Evolutionary conservation across 495 filamentous ascomycete species (phyloP), one percentile per base, ranked within the genome.

Genomic region (Terfezia boudieri): DNA sequence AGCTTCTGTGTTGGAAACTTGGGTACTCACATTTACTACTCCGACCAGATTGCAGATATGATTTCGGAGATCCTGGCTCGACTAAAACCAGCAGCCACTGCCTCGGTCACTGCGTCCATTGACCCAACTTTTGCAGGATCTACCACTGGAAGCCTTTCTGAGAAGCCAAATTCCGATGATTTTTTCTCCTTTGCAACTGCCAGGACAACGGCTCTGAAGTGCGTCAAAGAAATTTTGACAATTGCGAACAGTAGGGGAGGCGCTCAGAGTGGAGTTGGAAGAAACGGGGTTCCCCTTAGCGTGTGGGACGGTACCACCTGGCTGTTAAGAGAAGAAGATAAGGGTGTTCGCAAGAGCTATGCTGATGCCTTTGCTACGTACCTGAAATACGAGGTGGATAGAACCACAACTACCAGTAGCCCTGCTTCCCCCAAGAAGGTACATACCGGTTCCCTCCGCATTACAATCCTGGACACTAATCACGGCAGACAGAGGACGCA

Each of bases 231-330:
- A 48, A 82, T 94, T 52, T 67, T 95, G 4, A 67, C 77, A 8
- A 82, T 92, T 17, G 49, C 49, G 12, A 20, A 51, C 12, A 76
- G 73, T 32, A 32, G 49, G 9, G 73, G 86, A 43, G 76, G 77
- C 54, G 49, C 49, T 16, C 49, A 51, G 22, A 76, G 73, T 32
- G 49, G 49, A 10, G 73, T 86, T 48, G 76, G 77, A 1, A 76
- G 88, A 56, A 84, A 81, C 60, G 75, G 68, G 36, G 84, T 93
- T 2, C 77, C 79, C 3, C 73, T 89, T 37, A 73, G 81, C 38
- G 80, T 84, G 0, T 95, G 88, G 88, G 85, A 94, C 66, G 84
- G 84, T 11, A 92, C 87, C 0, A 84, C 94, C 54, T 90, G 84
- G 79, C 75, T 95, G 49, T 69, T 94, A 20, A 76, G 82, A 16